These are phyloP conservation scores for Solanum chacoense DNA, from an alignment of 305 asterid species.

Conservation along the genomic window DNA sequence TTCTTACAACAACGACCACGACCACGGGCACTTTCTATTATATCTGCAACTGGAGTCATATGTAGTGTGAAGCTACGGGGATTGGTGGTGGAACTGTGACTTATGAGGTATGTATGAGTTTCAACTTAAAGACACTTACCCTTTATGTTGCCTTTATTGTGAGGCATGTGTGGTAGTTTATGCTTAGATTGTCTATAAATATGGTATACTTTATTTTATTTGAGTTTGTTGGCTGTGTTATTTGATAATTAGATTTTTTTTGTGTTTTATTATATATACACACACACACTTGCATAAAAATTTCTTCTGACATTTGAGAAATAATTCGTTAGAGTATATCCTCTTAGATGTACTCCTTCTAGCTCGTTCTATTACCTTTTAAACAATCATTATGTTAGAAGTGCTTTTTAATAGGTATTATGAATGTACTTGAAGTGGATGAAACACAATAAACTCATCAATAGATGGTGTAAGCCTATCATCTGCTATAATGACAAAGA, in stretches of 20 bases:
- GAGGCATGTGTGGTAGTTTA: not conserved
- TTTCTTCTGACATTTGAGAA: not conserved
- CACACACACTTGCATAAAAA: not conserved
- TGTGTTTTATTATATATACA: too few relatives aligned
- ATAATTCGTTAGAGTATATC: not conserved
- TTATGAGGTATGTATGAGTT: constrained; percentile 29
- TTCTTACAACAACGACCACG: constrained; percentile 10
- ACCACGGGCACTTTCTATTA: constrained; percentile 38
- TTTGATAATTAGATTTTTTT: not conserved
- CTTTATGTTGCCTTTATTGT: not conserved
- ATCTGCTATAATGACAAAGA: too few relatives aligned
- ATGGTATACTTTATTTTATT: not conserved
- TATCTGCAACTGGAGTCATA: constrained; percentile 41
- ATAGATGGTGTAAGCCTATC: too few relatives aligned
- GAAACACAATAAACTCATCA: too few relatives aligned
- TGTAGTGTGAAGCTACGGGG: constrained; percentile 36
- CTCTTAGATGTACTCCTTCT: not conserved
- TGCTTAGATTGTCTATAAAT: not conserved
- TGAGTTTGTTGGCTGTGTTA: not conserved
- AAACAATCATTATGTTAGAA: too few relatives aligned
- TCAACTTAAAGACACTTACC: not conserved
- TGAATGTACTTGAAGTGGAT: too few relatives aligned
- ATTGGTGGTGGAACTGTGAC: constrained; percentile 36
- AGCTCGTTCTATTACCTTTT: not conserved
- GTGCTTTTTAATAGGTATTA: too few relatives aligned